These are phyloP conservation scores for Platanus orientalis DNA, from an alignment of 164 flowering plant genomes.

Conservation along the genomic window DNA sequence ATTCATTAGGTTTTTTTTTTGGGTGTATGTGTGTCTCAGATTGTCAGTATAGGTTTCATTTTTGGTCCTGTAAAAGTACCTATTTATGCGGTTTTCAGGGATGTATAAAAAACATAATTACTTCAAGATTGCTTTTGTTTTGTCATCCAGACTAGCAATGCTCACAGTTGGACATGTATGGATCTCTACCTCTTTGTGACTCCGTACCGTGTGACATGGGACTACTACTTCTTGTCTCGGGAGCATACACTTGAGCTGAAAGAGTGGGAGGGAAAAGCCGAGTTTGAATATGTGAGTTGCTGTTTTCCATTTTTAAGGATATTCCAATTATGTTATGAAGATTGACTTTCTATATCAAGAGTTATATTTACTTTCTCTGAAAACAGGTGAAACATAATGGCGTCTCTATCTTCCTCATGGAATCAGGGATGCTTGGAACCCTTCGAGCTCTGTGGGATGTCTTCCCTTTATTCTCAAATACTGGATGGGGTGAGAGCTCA, in stretches of 20 bases:
- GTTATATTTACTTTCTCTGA: constrained; percentile 3
- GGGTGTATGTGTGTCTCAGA: no score
- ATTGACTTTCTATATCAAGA: background rate
- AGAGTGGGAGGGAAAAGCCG: constrained; percentile 83
- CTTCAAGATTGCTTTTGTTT: background rate
- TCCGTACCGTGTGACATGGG: constrained; percentile 96
- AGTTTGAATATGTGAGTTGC: constrained; percentile 77
- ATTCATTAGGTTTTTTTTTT: no score
- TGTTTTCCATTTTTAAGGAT: background rate
- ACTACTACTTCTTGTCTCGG: constrained; percentile 71
- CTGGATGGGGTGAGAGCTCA: constrained; percentile 92
- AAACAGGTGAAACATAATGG: constrained; percentile 79
- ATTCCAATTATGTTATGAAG: background rate
- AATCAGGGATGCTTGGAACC: constrained; percentile 96
- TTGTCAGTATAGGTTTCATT: no score
- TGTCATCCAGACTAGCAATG: constrained; percentile 50
- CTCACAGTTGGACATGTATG: constrained; percentile 98
- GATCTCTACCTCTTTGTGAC: constrained; percentile 98
- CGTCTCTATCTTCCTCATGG: constrained; percentile 89
- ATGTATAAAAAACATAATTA: background rate
- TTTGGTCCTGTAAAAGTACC: background rate
- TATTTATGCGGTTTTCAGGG: constrained; percentile 2
- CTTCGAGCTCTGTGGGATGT: constrained; percentile 95
- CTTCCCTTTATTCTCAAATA: constrained; percentile 82
- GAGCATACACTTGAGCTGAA: constrained; percentile 82